phyloP scores from a whole-genome alignment of 805 yeast genomes.

The Lipomyces sp. region DNA sequence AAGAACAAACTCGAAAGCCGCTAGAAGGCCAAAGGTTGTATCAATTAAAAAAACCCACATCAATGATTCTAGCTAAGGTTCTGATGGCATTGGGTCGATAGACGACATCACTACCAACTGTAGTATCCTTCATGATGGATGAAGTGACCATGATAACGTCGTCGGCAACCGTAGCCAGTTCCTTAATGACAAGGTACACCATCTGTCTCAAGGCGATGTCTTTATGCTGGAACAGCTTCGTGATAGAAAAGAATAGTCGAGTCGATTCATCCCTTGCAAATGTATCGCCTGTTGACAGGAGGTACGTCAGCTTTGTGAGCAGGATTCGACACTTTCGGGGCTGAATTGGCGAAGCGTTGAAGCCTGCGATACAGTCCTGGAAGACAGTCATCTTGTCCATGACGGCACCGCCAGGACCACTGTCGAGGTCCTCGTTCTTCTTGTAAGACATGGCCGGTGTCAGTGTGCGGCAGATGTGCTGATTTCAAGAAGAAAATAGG shows the following conservation, averaged over 20 bases:
- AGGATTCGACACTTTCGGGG: constrained; percentile 84
- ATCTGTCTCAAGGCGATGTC: constrained; percentile 85
- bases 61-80: constrained; percentile 86
- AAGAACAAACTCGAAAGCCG: not conserved
- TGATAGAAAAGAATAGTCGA: constrained; percentile 86
- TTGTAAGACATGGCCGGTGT: constrained; percentile 73
- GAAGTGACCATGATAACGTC: constrained; percentile 98
- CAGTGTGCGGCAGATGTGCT: constrained; percentile 7
- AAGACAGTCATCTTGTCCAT: constrained; percentile 97
- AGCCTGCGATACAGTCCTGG: constrained; percentile 91
- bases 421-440: constrained; percentile 76
- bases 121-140: constrained; percentile 97
- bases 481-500: not conserved
- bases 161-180: constrained; percentile 78
- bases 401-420: constrained; percentile 53
- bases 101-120: constrained; percentile 73
- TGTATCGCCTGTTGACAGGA: constrained; percentile 82
- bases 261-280: constrained; percentile 92
- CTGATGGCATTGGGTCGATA: constrained; percentile 95
- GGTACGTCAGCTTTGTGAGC: constrained; percentile 79
- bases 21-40: not conserved
- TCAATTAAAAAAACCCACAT: constrained; percentile 50
- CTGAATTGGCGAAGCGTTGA: constrained; percentile 88
- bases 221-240: constrained; percentile 92
- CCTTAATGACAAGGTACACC: constrained; percentile 93